phyloP scores from a whole-genome alignment of 495 filamentous ascomycete species.

The Neurospora tetrasperma region DNA sequence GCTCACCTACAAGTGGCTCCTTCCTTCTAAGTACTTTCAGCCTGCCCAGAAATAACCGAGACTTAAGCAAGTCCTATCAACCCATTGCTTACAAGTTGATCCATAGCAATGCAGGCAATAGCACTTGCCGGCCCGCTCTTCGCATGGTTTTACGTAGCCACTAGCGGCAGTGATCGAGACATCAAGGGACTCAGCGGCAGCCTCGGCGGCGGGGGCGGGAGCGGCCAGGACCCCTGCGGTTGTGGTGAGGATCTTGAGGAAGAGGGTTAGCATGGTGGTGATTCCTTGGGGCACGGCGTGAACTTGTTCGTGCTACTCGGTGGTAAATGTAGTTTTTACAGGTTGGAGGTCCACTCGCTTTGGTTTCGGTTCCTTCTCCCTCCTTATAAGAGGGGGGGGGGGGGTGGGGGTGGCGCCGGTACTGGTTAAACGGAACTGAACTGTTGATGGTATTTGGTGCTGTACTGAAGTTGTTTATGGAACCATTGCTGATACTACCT shows the following conservation, averaged over 20 bases:
- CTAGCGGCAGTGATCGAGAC: background rate
- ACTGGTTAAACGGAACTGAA: too few relatives aligned
- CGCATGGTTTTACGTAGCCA: background rate
- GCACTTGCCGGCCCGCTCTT: background rate
- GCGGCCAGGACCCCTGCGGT: background rate
- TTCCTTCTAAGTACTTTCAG: background rate
- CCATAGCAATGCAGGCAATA: background rate
- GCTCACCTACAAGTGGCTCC: background rate
- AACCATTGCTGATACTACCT: too few relatives aligned
- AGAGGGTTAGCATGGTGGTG: background rate
- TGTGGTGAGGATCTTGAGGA: background rate
- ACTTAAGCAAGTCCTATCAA: background rate
- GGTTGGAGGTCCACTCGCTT: background rate
- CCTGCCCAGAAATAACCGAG: background rate
- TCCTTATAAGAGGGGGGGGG: too few relatives aligned
- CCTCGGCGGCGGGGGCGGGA: background rate
- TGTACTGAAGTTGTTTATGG: too few relatives aligned
- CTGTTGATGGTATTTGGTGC: too few relatives aligned
- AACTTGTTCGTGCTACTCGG: background rate
- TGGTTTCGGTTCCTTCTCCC: background rate
- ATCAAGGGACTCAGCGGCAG: background rate
- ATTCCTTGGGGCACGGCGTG: constrained; percentile 13
- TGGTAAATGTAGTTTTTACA: background rate
- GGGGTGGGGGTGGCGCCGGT: too few relatives aligned
- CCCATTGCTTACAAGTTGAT: background rate